Evolutionary conservation across 225 moss, liverwort and hornwort species (phyloP), one percentile per base, ranked within the genome.

Genomic region (Lunularia cruciata): DNA sequence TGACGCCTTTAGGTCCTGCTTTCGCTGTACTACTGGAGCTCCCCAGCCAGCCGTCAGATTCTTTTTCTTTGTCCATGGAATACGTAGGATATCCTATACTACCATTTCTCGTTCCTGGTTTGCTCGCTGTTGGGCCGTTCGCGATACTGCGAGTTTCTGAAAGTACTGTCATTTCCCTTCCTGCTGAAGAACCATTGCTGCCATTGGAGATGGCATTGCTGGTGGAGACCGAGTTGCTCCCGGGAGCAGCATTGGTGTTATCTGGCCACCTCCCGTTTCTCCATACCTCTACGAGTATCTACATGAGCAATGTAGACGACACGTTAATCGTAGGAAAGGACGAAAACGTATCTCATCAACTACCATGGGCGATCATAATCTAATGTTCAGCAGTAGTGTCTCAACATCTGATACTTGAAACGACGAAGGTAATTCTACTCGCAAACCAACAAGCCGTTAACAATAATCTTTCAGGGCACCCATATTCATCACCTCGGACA

Each of bases 201-300:
- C 78, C 75, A 49, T 75, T 75, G 18, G 59, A 63, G 34, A 70
- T 36, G 57, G 65, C 36, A 15, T 57, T 80, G 46, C 45, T 27
- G 63, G 23, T 64, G 34, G 72, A 67, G 13, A 74, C 65, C 64
- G 74, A 67, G 37, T 23, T 37, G 28, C 61, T 60, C n/a, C 72
- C 70, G 13, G 47, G 33, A 26, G 69, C 65, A 53, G 71, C 46
- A 6, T 37, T 75, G 30, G 19, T 60, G 13, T 71, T 77, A 54
- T 83, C 78, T 47, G 82, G 82, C 82, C 82, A 83, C 59, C 69
- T 78, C 45, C 78, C 82, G 53, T 75, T 75, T 47, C 32, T 60
- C 75, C 71, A 72, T 33, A 83, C 78, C 60, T 83, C 82, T 63
- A 83, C 78, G 22, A 83, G 82, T 68, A 83, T 78, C 82, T 83